These are phyloP conservation scores for Ophiostoma pallidulum DNA, from an alignment of 2,329 filamentous ascomycete species.

Conservation along the genomic window DNA sequence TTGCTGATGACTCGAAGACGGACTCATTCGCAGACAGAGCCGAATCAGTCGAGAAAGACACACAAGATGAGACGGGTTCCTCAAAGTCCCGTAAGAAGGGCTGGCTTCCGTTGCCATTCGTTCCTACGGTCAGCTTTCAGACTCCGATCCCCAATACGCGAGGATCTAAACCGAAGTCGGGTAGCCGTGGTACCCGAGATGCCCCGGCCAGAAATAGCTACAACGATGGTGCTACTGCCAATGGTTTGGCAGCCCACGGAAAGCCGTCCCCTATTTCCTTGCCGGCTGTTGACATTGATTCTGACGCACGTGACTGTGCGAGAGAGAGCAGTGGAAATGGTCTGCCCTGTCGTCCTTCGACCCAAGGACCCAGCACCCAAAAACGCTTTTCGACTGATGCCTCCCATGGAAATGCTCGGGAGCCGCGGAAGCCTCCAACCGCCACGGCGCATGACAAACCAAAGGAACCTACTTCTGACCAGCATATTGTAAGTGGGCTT, in stretches of 20 bases:
- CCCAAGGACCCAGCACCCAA: constrained; percentile 26
- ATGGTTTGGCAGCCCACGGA: constrained; percentile 20
- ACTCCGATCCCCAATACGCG: constrained; percentile 58
- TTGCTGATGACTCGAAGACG: constrained; percentile 60
- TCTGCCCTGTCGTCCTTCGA: constrained; percentile 26
- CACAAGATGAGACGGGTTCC: constrained; percentile 42
- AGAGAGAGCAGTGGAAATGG: constrained; percentile 26
- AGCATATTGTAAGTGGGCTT: constrained; percentile 30
- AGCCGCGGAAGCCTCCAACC: constrained; percentile 36
- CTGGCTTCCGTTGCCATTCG: constrained; percentile 77
- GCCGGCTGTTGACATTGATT: constrained; percentile 25
- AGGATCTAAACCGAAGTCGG: constrained; percentile 41
- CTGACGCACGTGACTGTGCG: constrained; percentile 24
- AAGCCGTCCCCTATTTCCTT: constrained; percentile 10
- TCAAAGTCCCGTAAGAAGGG: constrained; percentile 56
- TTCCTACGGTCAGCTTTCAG: constrained; percentile 76
- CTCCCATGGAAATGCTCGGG: constrained; percentile 27
- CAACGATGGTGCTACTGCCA: not conserved
- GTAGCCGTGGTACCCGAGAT: constrained; percentile 35
- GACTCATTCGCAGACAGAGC: constrained; percentile 47
- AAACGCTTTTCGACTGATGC: constrained; percentile 39
- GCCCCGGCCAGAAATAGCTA: constrained; percentile 22
- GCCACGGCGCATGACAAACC: constrained; percentile 28
- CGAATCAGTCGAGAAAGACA: constrained; percentile 54
- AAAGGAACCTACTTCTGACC: constrained; percentile 30